A percentile compares a stretch with the other conserved stretches of the same genome.
These are phyloP conservation scores for Passiflora organensis DNA, from an alignment of 345 rosid species.

Conservation along the genomic window DNA sequence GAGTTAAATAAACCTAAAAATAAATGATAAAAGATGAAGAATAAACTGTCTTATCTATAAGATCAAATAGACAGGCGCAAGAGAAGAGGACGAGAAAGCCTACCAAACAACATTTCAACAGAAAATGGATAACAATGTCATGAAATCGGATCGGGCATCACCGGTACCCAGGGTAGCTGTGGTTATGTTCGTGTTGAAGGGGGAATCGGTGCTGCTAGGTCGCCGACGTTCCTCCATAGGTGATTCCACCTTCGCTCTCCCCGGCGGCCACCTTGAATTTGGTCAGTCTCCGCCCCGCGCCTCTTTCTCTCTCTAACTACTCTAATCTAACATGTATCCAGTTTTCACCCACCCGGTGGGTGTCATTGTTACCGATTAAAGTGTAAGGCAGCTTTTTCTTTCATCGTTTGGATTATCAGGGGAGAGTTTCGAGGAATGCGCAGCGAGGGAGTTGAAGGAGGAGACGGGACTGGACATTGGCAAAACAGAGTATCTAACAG, in stretches of 20 bases:
- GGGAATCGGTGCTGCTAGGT: constrained; percentile 59
- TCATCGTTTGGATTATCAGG: constrained; percentile 31
- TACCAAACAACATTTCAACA: no score
- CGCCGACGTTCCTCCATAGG: constrained; percentile 65
- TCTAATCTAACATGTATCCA: not conserved
- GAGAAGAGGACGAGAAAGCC: not conserved
- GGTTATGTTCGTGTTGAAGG: constrained; percentile 60
- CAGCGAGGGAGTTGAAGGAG: constrained; percentile 66
- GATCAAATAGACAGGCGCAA: not conserved
- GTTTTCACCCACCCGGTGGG: no score
- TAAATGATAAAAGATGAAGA: not conserved
- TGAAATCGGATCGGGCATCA: not conserved
- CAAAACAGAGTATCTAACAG: constrained; percentile 49
- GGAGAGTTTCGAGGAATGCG: constrained; percentile 85
- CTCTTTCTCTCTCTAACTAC: not conserved
- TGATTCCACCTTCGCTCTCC: constrained; percentile 72
- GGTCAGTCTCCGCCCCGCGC: constrained; percentile 35
- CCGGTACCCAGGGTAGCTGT: constrained; percentile 66
- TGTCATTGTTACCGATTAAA: no score
- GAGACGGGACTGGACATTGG: constrained; percentile 64
- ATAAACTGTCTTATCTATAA: not conserved
- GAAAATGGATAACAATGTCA: not conserved
- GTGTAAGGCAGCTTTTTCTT: not conserved
- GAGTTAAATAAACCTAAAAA: not conserved
- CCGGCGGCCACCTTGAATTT: constrained; percentile 96